Base-by-base conservation (phyloP, 1,284 basidiomycete species). In the Amylostereum chailletii region DNA sequence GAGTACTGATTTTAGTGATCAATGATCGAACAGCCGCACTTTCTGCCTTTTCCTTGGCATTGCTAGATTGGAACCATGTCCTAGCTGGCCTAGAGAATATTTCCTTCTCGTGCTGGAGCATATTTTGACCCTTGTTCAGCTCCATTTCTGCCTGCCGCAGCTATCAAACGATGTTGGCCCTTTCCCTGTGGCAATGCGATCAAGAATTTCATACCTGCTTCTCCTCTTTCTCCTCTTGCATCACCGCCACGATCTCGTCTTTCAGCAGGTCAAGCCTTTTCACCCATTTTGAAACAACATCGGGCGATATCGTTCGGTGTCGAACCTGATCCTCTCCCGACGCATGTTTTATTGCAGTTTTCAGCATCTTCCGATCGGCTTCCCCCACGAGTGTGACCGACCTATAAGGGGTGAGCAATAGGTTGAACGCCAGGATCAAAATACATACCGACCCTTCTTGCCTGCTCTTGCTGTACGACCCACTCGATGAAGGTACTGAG, bases 351-450 rank as follows among this genome's bases (percentile, higher is more conserved):
- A 98, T 90, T 33, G 90, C 94, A 27, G 88, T 85, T 69, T 97
- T 99, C 58, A 99, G 83, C 79, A 99, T 86, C 66, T 94, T 96
- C 46, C 96, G 84, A 67, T 99, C 96, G 1, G 84, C 79, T 71
- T 99, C 96, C 41, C 96, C 96, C 30, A 99, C 93, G 11, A 99
- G 77, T 1, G 95, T 95, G 44, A 99, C 86, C 6, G 96, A 94
- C 44, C 91, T 92, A 53, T 45, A 34, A 45, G 51, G 44, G 42
- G 41, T 34, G 26, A 45, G 37, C 19, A 32, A n/a, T 39, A 32
- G 32, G 41, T 47, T 19, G 53, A 6, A 11, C 32, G 32, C 34
- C 34, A 46, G 42, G 49, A 42, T 42, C 27, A 32, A 44, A 46
- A 48, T 39, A 69, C 81, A 56, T 58, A 90, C 86, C 94, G 81